Evolutionary conservation across 2,329 filamentous ascomycete species (phyloP), one percentile per base, ranked within the genome.

Genomic region (Bipolaris oryzae): DNA sequence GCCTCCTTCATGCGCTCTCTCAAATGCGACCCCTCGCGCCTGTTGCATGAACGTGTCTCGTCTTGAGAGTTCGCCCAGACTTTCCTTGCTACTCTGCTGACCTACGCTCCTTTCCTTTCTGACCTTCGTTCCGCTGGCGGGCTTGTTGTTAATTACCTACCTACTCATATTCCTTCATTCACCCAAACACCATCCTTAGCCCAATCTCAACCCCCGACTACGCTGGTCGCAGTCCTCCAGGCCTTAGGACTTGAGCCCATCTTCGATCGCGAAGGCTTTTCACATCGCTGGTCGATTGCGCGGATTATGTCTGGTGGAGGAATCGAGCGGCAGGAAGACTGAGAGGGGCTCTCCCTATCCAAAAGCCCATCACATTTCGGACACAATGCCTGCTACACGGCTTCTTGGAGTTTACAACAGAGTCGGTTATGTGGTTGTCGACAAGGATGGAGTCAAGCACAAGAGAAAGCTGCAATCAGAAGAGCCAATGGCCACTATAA

Each of bases 71-170:
- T 73, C 64, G 72, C 71, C 71, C 64, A 71, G 72, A 63, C 63
- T 72, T 67, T 63, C 64, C 61, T 61, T 74, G 65, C 64, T 53
- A 61, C 61, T 66, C 64, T 69, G 64, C 72, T 67, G 64, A 70
- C 70, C 28, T 63, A 55, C 70, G 58, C 67, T 50, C 63, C 39
- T 53, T 69, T 50, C 63, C 39, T 55, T 69, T 70, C 62, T 73
- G 65, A 69, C 69, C 58, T 70, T 74, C 65, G 67, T 72, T 73
- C 68, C 63, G 73, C 73, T 74, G 72, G 71, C 71, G 66, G 72
- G 62, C 72, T 54, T 74, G 69, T 66, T 73, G 62, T 66, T 74
- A 74, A 72, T 73, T 47, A 60, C 61, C 50, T 67, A 64, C 62
- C 62, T 67, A 64, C 62, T 62, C 66, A 65, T 68, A 67, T 67